phyloP scores from a whole-genome alignment of 1,284 basidiomycete species.

The Leccinum fuscescens region DNA sequence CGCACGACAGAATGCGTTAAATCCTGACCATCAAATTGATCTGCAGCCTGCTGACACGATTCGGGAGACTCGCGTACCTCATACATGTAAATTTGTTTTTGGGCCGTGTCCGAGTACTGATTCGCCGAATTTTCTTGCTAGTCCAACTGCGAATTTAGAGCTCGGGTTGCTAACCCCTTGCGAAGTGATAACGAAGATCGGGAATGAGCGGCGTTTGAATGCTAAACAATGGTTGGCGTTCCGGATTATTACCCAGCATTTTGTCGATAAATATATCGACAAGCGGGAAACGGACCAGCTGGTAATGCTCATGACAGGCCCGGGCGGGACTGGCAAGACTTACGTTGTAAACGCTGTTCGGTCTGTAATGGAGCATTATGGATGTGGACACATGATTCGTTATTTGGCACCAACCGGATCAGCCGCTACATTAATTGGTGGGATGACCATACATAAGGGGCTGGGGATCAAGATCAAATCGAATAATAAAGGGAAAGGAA shows the following conservation, averaged over 20 bases:
- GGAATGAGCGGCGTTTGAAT: background rate
- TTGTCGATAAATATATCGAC: background rate
- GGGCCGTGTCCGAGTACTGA: too few relatives aligned
- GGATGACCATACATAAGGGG: constrained; percentile 2
- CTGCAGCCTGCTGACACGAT: too few relatives aligned
- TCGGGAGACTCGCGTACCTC: too few relatives aligned
- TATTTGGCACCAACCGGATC: constrained; percentile 1
- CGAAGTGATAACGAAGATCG: background rate
- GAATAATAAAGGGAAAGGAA: constrained; percentile 1
- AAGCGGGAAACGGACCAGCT: background rate
- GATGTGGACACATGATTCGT: background rate
- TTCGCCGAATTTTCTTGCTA: background rate
- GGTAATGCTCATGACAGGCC: constrained; percentile 4
- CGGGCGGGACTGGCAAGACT: background rate
- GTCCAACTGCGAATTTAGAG: background rate
- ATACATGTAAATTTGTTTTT: too few relatives aligned
- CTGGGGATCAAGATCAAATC: constrained; percentile 6
- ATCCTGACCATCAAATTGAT: too few relatives aligned
- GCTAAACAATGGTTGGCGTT: background rate
- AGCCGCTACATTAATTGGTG: background rate
- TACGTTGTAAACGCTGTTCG: background rate
- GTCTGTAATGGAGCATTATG: background rate
- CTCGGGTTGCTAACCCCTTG: background rate
- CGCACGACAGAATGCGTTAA: too few relatives aligned
- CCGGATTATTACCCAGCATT: background rate